Evolutionary conservation across 1,284 basidiomycete species (phyloP).

Genomic region (Trametes hirsuta): DNA sequence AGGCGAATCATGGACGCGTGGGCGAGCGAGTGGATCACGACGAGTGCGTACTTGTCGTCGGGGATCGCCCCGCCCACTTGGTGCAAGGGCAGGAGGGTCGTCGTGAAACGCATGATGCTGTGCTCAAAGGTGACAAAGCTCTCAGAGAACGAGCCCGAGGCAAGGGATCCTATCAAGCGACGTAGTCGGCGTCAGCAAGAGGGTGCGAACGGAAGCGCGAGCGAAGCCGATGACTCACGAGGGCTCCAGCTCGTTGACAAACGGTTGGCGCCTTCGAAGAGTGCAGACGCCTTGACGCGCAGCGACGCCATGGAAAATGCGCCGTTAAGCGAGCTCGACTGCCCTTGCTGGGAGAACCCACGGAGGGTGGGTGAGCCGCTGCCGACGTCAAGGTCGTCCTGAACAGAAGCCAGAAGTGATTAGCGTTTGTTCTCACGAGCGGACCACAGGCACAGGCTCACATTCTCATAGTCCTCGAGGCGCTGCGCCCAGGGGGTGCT

Average conservation of each 20-base stretch:
- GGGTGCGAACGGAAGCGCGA: background rate
- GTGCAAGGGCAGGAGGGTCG: slow-evolving; percentile 64
- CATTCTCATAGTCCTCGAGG: slow-evolving; percentile 37
- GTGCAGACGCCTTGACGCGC: slow-evolving; percentile 73
- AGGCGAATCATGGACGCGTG: slow-evolving; percentile 71
- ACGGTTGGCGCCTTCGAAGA: slow-evolving; percentile 67
- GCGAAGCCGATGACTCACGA: slow-evolving; percentile 43
- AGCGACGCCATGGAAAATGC: slow-evolving; percentile 61
- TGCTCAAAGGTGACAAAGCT: slow-evolving; percentile 65
- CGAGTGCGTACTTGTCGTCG: slow-evolving; percentile 60
- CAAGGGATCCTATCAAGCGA: slow-evolving; percentile 42
- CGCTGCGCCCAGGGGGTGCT: slow-evolving; percentile 46
- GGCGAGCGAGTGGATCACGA: slow-evolving; percentile 66
- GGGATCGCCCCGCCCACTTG: slow-evolving; percentile 60
- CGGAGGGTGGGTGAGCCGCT: slow-evolving; percentile 59
- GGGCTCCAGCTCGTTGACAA: slow-evolving; percentile 62
- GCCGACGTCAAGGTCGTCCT: slow-evolving; percentile 61
- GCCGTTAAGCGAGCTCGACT: slow-evolving; percentile 49
- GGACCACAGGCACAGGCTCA: slow-evolving; percentile 11
- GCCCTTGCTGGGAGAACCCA: slow-evolving; percentile 60
- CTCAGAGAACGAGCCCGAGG: slow-evolving; percentile 51
- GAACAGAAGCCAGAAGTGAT: background rate
- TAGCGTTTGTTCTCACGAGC: background rate
- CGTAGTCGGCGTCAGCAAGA: slow-evolving; percentile 6
- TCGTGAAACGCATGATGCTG: slow-evolving; percentile 61